These are phyloP conservation scores for Thraustotheca clavata DNA, from an alignment of 352 stramenopile species.

Conservation along the genomic window DNA sequence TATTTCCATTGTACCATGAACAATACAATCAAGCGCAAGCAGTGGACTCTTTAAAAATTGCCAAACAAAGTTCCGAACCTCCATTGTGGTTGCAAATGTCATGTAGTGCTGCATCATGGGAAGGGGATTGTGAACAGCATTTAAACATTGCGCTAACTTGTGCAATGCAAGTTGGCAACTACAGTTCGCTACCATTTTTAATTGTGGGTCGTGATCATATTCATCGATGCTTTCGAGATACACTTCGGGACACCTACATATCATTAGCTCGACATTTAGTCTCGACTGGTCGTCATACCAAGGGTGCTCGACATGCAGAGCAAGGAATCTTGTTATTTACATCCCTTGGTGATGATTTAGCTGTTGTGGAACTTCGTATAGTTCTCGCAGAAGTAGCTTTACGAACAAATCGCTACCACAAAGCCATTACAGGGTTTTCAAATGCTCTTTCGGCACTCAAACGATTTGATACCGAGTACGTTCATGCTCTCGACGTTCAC, in stretches of 20 bases:
- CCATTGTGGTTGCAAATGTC: constrained; percentile 15
- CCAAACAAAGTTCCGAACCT: not conserved
- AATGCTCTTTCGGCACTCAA: not conserved
- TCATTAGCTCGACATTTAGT: constrained; percentile 13
- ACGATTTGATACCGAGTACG: not conserved
- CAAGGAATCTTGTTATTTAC: constrained; percentile 13
- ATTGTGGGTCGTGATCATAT: constrained; percentile 9
- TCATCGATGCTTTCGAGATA: constrained; percentile 3
- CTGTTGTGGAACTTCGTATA: constrained; percentile 10
- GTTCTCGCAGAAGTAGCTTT: constrained; percentile 14
- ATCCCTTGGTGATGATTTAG: not conserved
- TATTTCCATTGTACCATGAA: not conserved
- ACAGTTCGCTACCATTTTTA: not conserved
- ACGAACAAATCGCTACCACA: not conserved
- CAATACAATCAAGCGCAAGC: not conserved
- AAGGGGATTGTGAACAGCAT: not conserved
- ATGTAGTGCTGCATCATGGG: not conserved
- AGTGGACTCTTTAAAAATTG: not conserved
- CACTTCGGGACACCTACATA: constrained; percentile 12
- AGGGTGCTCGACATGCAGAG: constrained; percentile 18
- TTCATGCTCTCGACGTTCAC: not conserved
- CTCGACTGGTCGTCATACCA: constrained; percentile 5
- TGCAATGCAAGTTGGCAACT: constrained; percentile 13
- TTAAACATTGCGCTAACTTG: constrained; percentile 12
- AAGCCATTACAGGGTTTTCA: constrained; percentile 14